These are phyloP conservation scores for Boletus rubropictus DNA, from an alignment of 768 basidiomycete genomes.

Conservation along the genomic window DNA sequence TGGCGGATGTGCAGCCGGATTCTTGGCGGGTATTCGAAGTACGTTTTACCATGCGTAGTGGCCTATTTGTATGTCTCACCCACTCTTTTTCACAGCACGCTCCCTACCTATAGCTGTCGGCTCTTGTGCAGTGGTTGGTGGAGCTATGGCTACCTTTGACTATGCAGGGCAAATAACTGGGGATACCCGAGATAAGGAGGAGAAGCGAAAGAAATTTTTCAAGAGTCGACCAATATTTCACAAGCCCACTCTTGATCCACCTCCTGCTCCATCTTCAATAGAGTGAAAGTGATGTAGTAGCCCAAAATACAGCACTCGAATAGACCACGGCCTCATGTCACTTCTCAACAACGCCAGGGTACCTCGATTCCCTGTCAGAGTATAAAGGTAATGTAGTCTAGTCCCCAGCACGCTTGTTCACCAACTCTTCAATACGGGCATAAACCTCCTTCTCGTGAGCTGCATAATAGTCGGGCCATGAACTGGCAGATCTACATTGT, in stretches of 20 bases:
- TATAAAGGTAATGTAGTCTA: background rate
- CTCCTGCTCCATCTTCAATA: conserved; percentile 14
- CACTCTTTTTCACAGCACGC: conserved; percentile 47
- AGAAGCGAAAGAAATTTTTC: conserved; percentile 77
- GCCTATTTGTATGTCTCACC: conserved; percentile 10
- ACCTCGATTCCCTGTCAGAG: background rate
- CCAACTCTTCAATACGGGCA: conserved; percentile 35
- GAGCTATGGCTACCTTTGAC: conserved; percentile 75
- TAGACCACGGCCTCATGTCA: conserved; percentile 9
- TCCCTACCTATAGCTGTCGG: conserved; percentile 80
- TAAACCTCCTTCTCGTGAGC: conserved; percentile 39
- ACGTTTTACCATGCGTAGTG: conserved; percentile 16
- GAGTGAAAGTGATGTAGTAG: conserved; percentile 15
- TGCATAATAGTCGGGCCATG: conserved; percentile 51
- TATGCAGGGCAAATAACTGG: conserved; percentile 64
- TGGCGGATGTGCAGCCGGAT: conserved; percentile 90
- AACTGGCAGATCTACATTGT: conserved; percentile 36
- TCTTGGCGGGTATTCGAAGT: conserved; percentile 85
- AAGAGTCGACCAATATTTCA: conserved; percentile 52
- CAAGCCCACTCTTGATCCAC: conserved; percentile 17
- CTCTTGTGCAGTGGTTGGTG: conserved; percentile 73
- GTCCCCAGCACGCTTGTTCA: conserved; percentile 10
- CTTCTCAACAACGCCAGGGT: background rate
- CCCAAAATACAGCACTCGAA: conserved; percentile 6
- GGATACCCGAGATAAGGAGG: conserved; percentile 48